Evolutionary conservation across 2,329 filamentous ascomycete genomes (phyloP), one percentile per base, ranked within the genome.

Genomic region (Intubia oerlemansii): DNA sequence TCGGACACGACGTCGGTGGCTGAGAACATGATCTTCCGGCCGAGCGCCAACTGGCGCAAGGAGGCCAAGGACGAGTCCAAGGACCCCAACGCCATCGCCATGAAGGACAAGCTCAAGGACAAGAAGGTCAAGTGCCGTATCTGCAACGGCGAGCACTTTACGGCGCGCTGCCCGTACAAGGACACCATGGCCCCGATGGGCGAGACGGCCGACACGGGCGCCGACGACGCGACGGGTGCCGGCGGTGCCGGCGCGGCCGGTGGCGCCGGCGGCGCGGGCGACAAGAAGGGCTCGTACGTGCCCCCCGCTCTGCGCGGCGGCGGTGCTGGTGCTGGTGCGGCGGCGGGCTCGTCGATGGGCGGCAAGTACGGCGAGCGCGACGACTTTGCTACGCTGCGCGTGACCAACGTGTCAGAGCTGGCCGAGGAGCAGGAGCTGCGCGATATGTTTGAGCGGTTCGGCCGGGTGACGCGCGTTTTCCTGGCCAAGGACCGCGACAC

Each of bases 91-190:
- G 71, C 75, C 44, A 69, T 76, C 55, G 63, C 62, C 44, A 66
- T 76, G 57, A 78, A 78, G 58, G 68, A 74, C 48, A 75, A 79
- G 59, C 65, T 95, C 47, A 91, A 88, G 69, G 84, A 93, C 61
- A 92, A 93, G 70, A 90, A 93, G 62, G 90, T 98, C 64, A 95
- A 95, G 68, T 98, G 88, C 57, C 78, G 88, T 66, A 95, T 98
- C 51, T 98, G 88, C 61, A 79, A 74, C 50, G 88, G 85, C 49
- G 88, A 98, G 63, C 88, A 98, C 70, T 98, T 95, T 65, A 98
- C 88, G 24, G 85, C 85, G 41, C 76, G 88, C 52, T 98, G 88
- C 70, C 88, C 88, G 20, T 98, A 92, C 74, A 98, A 95, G 64
- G 88, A 95, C 52, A 98, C 85, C 44, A 93, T 98, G 82, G 82